Conservation (phyloP, 352 stramenopile species). For the Elongisporangium undulatum region DNA sequence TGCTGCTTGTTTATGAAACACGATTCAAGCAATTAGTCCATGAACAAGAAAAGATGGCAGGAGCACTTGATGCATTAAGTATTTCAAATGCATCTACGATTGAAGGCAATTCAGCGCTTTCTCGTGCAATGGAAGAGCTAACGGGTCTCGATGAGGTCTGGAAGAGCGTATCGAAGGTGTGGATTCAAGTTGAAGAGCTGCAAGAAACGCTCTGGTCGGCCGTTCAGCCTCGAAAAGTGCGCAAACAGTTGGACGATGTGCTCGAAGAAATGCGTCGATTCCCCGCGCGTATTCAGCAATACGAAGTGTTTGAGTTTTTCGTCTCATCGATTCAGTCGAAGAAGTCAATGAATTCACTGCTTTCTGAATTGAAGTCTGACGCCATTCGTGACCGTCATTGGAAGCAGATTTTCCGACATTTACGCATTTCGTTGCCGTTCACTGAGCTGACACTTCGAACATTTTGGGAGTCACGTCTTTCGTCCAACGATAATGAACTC, state of each 20-base stretch:
- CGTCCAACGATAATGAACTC: slow-evolving; percentile 93
- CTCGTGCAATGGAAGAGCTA: slow-evolving; percentile 89
- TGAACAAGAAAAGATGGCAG: slow-evolving; percentile 94
- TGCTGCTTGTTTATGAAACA: slow-evolving; percentile 83
- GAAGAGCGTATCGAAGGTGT: slow-evolving; percentile 91
- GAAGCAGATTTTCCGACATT: slow-evolving; percentile 94
- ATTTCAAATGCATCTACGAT: slow-evolving; percentile 59
- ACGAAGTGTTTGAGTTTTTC: slow-evolving; percentile 96
- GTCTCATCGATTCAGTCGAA: slow-evolving; percentile 92
- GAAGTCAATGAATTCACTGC: slow-evolving; percentile 90
- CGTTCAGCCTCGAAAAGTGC: slow-evolving; percentile 93
- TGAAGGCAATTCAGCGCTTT: slow-evolving; percentile 46
- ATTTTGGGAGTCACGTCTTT: slow-evolving; percentile 96
- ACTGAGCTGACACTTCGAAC: slow-evolving; percentile 95
- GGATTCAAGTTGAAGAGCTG: slow-evolving; percentile 84
- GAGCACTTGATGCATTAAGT: slow-evolving; percentile 95
- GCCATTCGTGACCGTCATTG: slow-evolving; percentile 98
- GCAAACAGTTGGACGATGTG: slow-evolving; percentile 96
- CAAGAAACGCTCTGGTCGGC: slow-evolving; percentile 94
- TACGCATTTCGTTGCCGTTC: slow-evolving; percentile 92
- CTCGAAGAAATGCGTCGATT: slow-evolving; percentile 95
- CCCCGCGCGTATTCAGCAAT: slow-evolving; percentile 96
- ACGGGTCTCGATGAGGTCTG: slow-evolving; percentile 98
- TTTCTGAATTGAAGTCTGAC: slow-evolving; percentile 98
- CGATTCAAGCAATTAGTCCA: slow-evolving; percentile 77